Base-by-base conservation (phyloP, 2,329 filamentous ascomycete species). In the Ustulina deusta region DNA sequence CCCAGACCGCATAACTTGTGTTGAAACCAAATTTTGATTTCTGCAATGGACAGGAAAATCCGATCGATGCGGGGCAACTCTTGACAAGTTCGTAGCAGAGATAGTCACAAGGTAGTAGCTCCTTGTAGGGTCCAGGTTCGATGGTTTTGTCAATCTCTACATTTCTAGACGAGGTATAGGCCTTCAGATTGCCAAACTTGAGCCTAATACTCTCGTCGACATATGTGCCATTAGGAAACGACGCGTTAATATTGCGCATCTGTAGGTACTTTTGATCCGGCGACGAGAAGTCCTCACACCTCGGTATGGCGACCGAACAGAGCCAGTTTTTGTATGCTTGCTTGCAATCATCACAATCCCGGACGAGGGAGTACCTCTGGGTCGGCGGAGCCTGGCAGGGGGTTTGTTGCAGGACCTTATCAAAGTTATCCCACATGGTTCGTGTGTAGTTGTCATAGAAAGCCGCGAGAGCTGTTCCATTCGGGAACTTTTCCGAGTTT, bases 291-390 rank as follows among this genome's bases (percentile, higher is more conserved):
- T 97, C 95, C 75, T 93, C 91, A 82, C 96, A 99, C 34, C 94
- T 92, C 0, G 96, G 96, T 69, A 99, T 96, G 17, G 90, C 91
- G 32, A 98, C 94, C 27, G 93, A 92, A 82, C 96, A 99, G 22
- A 99, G 89, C 96, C 96, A 99, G 75, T 90, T 85, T 79, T 97
- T 97, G 85, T 99, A 99, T 9, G 93, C 93, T 0, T 78, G 76
- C 17, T 84, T 87, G 80, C 96, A 99, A 79, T 97, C 87, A 49
- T 83, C 79, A 83, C 96, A 99, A 72, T 81, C 87, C 48, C 90
- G 88, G 1, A 89, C 91, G 15, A 98, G 88, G 1, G 94, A 97
- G 81, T 97, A 99, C 71, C 88, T 87, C 15, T 92, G 89, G 38
- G 90, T 90, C 1, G 87, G 81, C 0, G 87, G 87, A 2, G 93